Conservation (phyloP, 2,329 filamentous ascomycete species). For the Penicillium griseofulvum region DNA sequence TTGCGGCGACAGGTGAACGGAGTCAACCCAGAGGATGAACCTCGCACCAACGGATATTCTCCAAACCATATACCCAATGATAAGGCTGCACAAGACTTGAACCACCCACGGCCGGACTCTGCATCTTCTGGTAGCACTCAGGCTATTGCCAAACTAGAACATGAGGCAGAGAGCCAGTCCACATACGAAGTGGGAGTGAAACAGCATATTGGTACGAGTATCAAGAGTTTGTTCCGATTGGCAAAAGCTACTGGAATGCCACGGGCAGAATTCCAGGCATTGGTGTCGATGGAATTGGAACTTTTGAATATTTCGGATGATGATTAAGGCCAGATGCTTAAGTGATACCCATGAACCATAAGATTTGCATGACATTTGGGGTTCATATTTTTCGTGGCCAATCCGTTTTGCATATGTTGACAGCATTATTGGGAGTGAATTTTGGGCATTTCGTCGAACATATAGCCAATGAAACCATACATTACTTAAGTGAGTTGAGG, state of each 20-base stretch:
- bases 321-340: conserved; percentile 25
- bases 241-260: conserved; percentile 59
- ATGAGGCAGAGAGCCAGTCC: conserved; percentile 51
- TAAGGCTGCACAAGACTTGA: conserved; percentile 32
- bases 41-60: conserved; percentile 25
- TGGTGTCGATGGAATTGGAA: conserved; percentile 60
- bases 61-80: conserved; percentile 20
- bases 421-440: conserved; percentile 5
- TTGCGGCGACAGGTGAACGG: conserved; percentile 40
- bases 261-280: conserved; percentile 57
- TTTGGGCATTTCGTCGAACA: background rate
- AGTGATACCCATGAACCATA: conserved; percentile 25
- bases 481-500: background rate
- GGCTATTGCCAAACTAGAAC: conserved; percentile 54
- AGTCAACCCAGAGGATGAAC: conserved; percentile 11
- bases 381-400: conserved; percentile 5
- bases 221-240: conserved; percentile 63
- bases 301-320: conserved; percentile 57
- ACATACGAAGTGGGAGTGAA: conserved; percentile 60
- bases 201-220: conserved; percentile 61
- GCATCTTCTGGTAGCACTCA: conserved; percentile 43
- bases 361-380: conserved; percentile 7
- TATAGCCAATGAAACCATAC: background rate
- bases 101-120: conserved; percentile 45
- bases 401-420: conserved; percentile 3